Evolutionary conservation across 352 stramenopile genomes (phyloP).

Genomic region (Pythium aristosporum): DNA sequence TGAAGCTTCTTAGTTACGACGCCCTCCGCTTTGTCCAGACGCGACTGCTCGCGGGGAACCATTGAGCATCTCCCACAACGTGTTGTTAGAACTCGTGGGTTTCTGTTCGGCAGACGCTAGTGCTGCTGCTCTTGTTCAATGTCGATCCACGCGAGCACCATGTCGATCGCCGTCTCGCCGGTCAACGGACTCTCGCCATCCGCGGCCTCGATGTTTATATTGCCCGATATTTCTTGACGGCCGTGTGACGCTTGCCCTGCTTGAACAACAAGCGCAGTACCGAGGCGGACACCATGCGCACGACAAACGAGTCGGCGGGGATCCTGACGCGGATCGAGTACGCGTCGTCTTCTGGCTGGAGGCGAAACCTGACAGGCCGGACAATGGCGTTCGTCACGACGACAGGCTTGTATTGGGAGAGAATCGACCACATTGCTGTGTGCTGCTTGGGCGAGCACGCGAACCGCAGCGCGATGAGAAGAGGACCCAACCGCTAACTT

Average conservation of each 20-base stretch:
- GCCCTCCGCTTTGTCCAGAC: too few relatives aligned
- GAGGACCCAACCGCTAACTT: too few relatives aligned
- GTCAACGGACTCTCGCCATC: too few relatives aligned
- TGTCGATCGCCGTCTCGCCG: slow-evolving; percentile 38
- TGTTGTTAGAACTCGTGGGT: slow-evolving; percentile 40
- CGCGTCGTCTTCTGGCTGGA: too few relatives aligned
- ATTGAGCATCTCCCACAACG: slow-evolving; percentile 58
- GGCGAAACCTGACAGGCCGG: too few relatives aligned
- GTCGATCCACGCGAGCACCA: slow-evolving; percentile 37
- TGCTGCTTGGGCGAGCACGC: not conserved
- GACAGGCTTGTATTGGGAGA: not conserved
- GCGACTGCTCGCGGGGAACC: too few relatives aligned
- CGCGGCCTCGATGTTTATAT: too few relatives aligned
- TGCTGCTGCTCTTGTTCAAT: not conserved
- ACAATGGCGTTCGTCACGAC: not conserved
- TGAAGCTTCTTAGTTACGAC: too few relatives aligned
- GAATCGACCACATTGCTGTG: slow-evolving; percentile 4
- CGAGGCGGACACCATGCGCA: slow-evolving; percentile 6
- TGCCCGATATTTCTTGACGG: too few relatives aligned
- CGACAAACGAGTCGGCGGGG: not conserved
- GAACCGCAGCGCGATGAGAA: not conserved
- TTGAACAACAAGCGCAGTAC: not conserved
- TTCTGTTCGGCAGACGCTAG: too few relatives aligned
- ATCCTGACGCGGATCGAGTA: too few relatives aligned
- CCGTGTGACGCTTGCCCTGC: not conserved